Evolutionary conservation across 768 basidiomycete genomes (phyloP).

Genomic region (Hemileccinum impolitum): DNA sequence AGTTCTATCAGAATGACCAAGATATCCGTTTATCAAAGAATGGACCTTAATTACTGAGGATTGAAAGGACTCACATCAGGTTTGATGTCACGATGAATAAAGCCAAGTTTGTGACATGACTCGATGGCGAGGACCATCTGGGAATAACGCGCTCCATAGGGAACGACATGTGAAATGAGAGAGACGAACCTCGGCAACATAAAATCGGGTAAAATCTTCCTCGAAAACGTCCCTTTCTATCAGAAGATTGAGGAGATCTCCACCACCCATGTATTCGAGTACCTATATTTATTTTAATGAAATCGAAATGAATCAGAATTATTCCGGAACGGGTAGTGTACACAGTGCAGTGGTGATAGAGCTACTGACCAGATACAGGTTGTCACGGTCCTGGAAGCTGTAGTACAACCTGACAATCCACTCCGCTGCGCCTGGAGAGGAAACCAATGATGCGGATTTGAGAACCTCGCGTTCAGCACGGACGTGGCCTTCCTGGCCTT

Average conservation of each 20-base stretch:
- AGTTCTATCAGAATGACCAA: conserved; percentile 60
- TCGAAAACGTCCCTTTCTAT: conserved; percentile 91
- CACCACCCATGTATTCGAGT: conserved; percentile 94
- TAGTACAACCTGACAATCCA: conserved; percentile 95
- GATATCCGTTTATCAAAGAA: conserved; percentile 23
- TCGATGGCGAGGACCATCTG: conserved; percentile 95
- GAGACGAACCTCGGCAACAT: conserved; percentile 78
- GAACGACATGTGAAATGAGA: conserved; percentile 18
- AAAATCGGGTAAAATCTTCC: conserved; percentile 89
- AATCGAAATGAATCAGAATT: conserved; percentile 54
- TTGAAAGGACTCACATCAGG: conserved; percentile 63
- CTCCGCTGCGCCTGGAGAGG: conserved; percentile 70
- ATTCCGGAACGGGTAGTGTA: conserved; percentile 23
- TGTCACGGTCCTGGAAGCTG: conserved; percentile 92
- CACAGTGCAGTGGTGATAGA: conserved; percentile 29
- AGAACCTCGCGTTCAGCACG: conserved; percentile 93
- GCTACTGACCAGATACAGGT: conserved; percentile 83
- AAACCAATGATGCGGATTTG: conserved; percentile 81
- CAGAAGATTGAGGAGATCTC: conserved; percentile 92
- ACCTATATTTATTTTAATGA: conserved; percentile 57
- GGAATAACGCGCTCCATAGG: conserved; percentile 27
- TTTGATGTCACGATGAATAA: conserved; percentile 98
- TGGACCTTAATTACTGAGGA: conserved; percentile 28
- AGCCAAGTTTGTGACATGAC: conserved; percentile 90
- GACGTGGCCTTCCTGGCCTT: conserved; percentile 96